Conservation (phyloP, 2,329 filamentous ascomycete species). For the Pseudogymnoascus sp. region DNA sequence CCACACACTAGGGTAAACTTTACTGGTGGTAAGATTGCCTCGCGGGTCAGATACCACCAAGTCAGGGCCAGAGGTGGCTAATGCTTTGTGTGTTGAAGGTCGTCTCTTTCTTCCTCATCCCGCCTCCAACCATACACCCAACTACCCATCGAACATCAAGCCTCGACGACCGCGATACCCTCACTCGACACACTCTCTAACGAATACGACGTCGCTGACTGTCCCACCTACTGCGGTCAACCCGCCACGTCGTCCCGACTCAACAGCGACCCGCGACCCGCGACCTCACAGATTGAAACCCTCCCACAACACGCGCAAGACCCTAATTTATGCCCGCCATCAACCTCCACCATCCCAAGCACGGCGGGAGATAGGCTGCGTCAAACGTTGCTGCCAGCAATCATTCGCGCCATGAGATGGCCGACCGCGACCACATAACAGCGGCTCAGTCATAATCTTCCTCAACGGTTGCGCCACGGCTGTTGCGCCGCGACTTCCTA, state of each 20-base stretch:
- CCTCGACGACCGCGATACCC: not conserved
- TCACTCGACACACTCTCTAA: not conserved
- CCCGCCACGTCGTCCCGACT: not conserved
- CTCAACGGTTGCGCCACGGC: not conserved
- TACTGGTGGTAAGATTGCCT: not conserved
- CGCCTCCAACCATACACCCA: not conserved
- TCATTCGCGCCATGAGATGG: not conserved
- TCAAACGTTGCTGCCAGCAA: not conserved
- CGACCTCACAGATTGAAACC: not conserved
- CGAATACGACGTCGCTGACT: not conserved
- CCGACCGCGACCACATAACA: not conserved
- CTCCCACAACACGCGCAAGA: not conserved
- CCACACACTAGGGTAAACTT: not conserved
- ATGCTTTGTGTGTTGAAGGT: not conserved
- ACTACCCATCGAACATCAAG: not conserved
- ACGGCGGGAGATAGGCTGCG: not conserved
- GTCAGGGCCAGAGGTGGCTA: not conserved
- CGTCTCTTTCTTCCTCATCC: not conserved
- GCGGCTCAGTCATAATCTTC: not conserved
- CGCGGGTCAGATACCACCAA: not conserved
- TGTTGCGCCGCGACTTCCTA: not conserved
- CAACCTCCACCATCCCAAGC: not conserved
- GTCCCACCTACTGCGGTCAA: not conserved
- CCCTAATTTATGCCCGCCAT: not conserved
- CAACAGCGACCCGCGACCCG: not conserved